Evolutionary conservation across 495 filamentous ascomycete genomes (phyloP), one percentile per base, ranked within the genome.

Genomic region (Penicillium turbatum): DNA sequence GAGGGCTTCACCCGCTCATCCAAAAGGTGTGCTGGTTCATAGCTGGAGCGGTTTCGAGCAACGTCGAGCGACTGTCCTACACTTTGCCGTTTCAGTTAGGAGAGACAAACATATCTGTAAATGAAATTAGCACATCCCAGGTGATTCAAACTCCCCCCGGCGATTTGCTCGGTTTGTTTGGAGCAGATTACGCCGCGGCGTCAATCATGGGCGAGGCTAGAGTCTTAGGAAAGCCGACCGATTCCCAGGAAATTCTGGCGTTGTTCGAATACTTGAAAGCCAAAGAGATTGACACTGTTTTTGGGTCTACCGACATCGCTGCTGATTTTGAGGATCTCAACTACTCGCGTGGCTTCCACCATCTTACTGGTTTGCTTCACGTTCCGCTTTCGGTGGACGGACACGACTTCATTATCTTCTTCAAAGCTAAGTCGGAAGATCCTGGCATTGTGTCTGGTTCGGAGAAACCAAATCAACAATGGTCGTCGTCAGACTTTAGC

Each of bases 361-460:
- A 82, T 32, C 82, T 96, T 51, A 85, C 88, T 1, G 87, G 90
- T 6, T 62, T 96, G 27, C 69, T 96, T 3, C 79, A 92, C 35
- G 86, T 93, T 8, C 90, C 90, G 0, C 68, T 96, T 2, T 89
- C 86, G 11, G 66, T 78, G 3, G 79, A 79, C 36, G 87, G 88
- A 5, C 68, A 68, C n/a, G 89, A 96, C 57, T 95, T 95, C 60
- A 93, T 96, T 19, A 84, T 91, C 1, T 90, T 96, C 60, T 92
- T 93, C 66, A 79, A 88, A 15, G 44, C 48, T 11, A 16, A 48
- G 30, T 46, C 17, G 13, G 42, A 44, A 12, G 16, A 11, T 8
- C 10, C 21, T 5, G 34, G 17, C 15, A 34, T 15, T 2, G 9
- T 16, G 1, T 16, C 11, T 12, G 17, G 21, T 37, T 16, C 27